phyloP scores from a whole-genome alignment of 768 basidiomycete species.

The Boletales sp. region DNA sequence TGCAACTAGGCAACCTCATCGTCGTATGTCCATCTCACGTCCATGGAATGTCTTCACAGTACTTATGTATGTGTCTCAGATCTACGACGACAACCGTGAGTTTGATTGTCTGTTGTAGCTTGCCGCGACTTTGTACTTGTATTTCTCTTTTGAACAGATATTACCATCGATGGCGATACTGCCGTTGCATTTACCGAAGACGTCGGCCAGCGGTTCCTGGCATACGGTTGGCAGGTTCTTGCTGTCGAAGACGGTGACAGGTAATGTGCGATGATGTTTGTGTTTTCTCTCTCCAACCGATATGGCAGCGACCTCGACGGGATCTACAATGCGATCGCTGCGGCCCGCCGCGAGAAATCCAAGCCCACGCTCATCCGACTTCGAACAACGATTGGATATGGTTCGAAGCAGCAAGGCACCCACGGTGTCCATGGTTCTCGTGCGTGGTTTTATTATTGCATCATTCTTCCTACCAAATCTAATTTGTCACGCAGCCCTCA shows the following conservation, averaged over 20 bases:
- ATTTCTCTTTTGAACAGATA: constrained; percentile 48
- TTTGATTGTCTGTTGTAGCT: constrained; percentile 6
- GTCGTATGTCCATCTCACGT: constrained; percentile 53
- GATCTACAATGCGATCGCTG: constrained; percentile 76
- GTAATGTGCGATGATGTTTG: constrained; percentile 36
- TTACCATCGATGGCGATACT: constrained; percentile 95
- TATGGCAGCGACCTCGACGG: constrained; percentile 63
- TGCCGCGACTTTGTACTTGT: constrained; percentile 2
- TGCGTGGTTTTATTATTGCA: constrained; percentile 40
- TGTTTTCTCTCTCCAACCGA: constrained; percentile 7
- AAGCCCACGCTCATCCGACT: constrained; percentile 88
- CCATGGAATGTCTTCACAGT: constrained; percentile 6
- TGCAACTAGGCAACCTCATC: constrained; percentile 90
- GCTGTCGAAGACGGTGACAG: constrained; percentile 76
- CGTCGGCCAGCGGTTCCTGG: constrained; percentile 79
- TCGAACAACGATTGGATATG: constrained; percentile 89
- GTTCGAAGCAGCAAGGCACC: constrained; percentile 89
- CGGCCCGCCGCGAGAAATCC: constrained; percentile 68
- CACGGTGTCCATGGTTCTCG: constrained; percentile 94
- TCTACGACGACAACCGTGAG: constrained; percentile 96
- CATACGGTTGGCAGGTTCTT: constrained; percentile 95
- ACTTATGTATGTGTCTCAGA: constrained; percentile 38
- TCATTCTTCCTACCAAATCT: constrained; percentile 1
- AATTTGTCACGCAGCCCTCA: constrained; percentile 57
- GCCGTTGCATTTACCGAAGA: constrained; percentile 92